Evolutionary conservation across 441 rosid species (phyloP).

Genomic region (Gossypium lobatum): DNA sequence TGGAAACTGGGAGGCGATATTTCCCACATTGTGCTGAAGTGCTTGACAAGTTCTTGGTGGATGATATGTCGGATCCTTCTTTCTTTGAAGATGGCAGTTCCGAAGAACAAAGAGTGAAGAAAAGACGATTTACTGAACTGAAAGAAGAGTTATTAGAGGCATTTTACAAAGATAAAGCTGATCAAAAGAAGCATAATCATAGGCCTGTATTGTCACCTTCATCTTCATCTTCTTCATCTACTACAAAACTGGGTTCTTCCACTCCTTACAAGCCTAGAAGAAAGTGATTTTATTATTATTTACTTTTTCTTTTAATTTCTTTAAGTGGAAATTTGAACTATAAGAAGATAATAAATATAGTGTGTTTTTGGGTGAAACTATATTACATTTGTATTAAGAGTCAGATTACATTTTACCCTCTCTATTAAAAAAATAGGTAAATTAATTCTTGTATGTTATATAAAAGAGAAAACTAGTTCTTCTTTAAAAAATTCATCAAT

Average conservation of each 20-base stretch:
- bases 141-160: conserved; percentile 31
- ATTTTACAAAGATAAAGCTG: conserved; percentile 26
- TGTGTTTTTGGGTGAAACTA: neutral
- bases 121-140: conserved; percentile 27
- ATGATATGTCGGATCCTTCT: conserved; percentile 24
- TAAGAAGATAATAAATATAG: too few species aligned
- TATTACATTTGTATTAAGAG: neutral
- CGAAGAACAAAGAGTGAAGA: conserved; percentile 24
- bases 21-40: conserved; percentile 30
- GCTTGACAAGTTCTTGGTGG: conserved; percentile 34
- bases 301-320: neutral
- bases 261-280: conserved; percentile 10
- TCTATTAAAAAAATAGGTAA: too few species aligned
- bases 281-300: neutral
- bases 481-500: too few species aligned
- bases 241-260: neutral
- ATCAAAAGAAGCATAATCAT: conserved; percentile 7
- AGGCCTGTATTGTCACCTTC: conserved; percentile 20
- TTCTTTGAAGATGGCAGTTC: conserved; percentile 25
- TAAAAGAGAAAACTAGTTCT: too few species aligned
- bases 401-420: rapidly evolving
- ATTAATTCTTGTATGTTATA: too few species aligned
- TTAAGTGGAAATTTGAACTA: neutral
- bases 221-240: conserved; percentile 18
- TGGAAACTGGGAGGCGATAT: conserved; percentile 26